Evolutionary conservation across 1,139 yeast species (phyloP).

Genomic region (Nakaseomyces uthaithaninus): DNA sequence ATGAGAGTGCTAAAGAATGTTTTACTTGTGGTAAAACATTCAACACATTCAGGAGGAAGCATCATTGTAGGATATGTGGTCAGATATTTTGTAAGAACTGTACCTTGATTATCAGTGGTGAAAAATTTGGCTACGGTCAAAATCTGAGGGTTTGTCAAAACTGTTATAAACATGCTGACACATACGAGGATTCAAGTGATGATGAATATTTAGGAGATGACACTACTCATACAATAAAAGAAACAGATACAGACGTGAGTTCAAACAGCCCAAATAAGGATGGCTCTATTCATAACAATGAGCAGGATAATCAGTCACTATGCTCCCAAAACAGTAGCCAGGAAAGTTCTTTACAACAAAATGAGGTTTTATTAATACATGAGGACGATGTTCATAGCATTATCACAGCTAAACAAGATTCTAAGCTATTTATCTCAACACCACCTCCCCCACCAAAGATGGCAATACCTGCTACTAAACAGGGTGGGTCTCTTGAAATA

Average conservation of each 20-base stretch:
- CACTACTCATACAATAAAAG: slow-evolving; percentile 1
- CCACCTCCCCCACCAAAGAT: slow-evolving; percentile 67
- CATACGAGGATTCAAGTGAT: slow-evolving; percentile 63
- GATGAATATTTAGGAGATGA: slow-evolving; percentile 34
- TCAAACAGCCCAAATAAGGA: not conserved
- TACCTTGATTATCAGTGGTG: slow-evolving; percentile 69
- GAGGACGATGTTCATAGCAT: slow-evolving; percentile 32
- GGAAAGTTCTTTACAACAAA: slow-evolving; percentile 10
- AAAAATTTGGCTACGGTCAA: slow-evolving; percentile 60
- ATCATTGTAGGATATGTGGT: slow-evolving; percentile 93
- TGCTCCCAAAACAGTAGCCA: not conserved
- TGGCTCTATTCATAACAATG: not conserved
- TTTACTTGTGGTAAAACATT: slow-evolving; percentile 67
- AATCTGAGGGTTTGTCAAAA: slow-evolving; percentile 72
- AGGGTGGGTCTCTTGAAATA: slow-evolving; percentile 72
- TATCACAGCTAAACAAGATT: slow-evolving; percentile 29
- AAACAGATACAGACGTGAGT: not conserved
- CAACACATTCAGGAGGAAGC: slow-evolving; percentile 76
- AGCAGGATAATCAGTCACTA: not conserved
- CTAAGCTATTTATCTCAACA: slow-evolving; percentile 30
- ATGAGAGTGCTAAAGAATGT: slow-evolving; percentile 76
- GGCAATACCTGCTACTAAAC: slow-evolving; percentile 77
- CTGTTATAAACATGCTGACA: slow-evolving; percentile 56
- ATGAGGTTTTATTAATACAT: slow-evolving; percentile 19
- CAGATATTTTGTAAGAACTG: slow-evolving; percentile 91